Base-by-base conservation (phyloP, 1,284 basidiomycete genomes). In the Hymenochaete sp. region DNA sequence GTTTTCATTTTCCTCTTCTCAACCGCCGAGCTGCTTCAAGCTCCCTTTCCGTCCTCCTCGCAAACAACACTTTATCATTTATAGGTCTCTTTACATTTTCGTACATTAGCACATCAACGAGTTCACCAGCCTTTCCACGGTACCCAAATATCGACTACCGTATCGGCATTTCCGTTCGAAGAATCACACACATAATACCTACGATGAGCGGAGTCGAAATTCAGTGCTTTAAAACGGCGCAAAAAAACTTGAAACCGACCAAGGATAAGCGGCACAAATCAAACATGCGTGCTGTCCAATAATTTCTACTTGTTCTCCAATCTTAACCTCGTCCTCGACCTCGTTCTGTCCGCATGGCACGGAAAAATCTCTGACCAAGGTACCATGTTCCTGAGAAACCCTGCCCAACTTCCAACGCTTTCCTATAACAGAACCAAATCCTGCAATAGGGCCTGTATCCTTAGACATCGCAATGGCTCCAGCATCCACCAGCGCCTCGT, bases 71-170 rank as follows among this genome's bases (percentile, higher is more conserved):
- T 31, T 31, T 31, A 31, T 31, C 14, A 10, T 31, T 14, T 9
- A 31, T 31, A 31, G 14, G 9, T 14, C 9, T 31, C 9, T 31
- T 31, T 3, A 11, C 16, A 14, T 40, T 41, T 25, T 24, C n/a
- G n/a, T 7, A n/a, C 27, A n/a, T 4, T 11, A 18, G 13, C 16
- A 18, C 26, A 24, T 3, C n/a, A n/a, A n/a, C n/a, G n/a, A n/a
- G 11, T 38, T 63, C 49, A 93, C 89, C 89, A 92, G 0, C 86
- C 87, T 64, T 91, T 93, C 85, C 88, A 91, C 6, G 88, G 79
- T 26, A 90, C 79, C 89, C 90, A 93, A 28, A 93, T 69, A 62
- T 93, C 89, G 14, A 82, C 77, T 8, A 93, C 81, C 39, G 65
- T 67, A 39, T 70, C 63, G 52, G 63, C 55, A 33, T 71, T 67